Evolutionary conservation across 2,329 filamentous ascomycete genomes (phyloP).

Genomic region (Fusarium tanahbumbuense): DNA sequence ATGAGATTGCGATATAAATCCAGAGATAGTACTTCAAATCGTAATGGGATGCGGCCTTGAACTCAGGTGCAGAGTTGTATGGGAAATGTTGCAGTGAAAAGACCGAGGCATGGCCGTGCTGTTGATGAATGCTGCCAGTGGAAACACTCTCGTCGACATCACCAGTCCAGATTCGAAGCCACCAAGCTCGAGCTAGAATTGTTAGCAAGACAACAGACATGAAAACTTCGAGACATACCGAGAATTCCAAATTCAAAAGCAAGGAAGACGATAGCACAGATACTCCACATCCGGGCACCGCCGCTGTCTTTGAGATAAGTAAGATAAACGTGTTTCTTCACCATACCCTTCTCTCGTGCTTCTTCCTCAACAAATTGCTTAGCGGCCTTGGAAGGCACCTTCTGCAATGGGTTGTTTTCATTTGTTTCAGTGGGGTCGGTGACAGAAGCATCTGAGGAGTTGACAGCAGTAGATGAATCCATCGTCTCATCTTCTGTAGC

Average conservation of each 20-base stretch:
- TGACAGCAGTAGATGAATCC: slow-evolving; percentile 60
- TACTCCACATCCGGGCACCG: slow-evolving; percentile 68
- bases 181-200: slow-evolving; percentile 66
- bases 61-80: slow-evolving; percentile 53
- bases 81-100: slow-evolving; percentile 60
- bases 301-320: slow-evolving; percentile 76
- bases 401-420: slow-evolving; percentile 59
- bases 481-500: slow-evolving; percentile 61
- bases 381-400: slow-evolving; percentile 63
- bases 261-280: slow-evolving; percentile 66
- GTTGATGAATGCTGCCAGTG: slow-evolving; percentile 45
- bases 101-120: slow-evolving; percentile 57
- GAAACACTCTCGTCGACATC: slow-evolving; percentile 29
- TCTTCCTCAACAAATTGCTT: slow-evolving; percentile 84
- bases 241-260: slow-evolving; percentile 66
- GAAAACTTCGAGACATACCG: slow-evolving; percentile 50
- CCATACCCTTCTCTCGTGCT: slow-evolving; percentile 74
- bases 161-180: slow-evolving; percentile 72
- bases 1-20: slow-evolving; percentile 77
- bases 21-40: slow-evolving; percentile 72
- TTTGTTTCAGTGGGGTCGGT: slow-evolving; percentile 54
- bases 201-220: slow-evolving; percentile 4
- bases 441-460: slow-evolving; percentile 63
- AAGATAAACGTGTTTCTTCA: slow-evolving; percentile 74
- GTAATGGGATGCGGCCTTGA: slow-evolving; percentile 49